Evolutionary conservation across 2,329 filamentous ascomycete genomes (phyloP).

Genomic region (Aspergillus quadricinctus): DNA sequence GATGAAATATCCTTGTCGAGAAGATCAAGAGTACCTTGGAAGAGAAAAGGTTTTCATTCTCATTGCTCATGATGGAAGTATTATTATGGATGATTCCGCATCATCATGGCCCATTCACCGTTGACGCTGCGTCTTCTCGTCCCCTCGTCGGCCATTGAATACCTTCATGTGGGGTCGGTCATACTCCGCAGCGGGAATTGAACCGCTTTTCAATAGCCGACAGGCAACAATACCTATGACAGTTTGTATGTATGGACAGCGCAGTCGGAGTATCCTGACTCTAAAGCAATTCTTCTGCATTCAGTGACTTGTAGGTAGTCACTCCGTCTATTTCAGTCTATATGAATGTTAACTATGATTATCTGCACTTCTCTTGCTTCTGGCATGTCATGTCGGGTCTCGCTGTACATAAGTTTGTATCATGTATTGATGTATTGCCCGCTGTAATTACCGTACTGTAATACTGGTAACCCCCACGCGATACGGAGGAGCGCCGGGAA

Average conservation of each 20-base stretch:
- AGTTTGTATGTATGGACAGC: neutral
- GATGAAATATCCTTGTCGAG: neutral
- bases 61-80: neutral
- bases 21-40: neutral
- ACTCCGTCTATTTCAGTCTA: neutral
- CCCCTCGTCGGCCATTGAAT: neutral
- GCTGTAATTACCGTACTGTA: neutral
- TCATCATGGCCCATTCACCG: neutral
- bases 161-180: constrained; percentile 15
- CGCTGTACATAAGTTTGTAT: neutral
- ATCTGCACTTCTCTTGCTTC: neutral
- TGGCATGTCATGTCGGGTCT: neutral
- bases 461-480: neutral
- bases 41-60: neutral
- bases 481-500: neutral
- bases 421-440: neutral
- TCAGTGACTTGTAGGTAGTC: too few relatives aligned
- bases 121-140: neutral
- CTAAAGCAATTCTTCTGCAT: too few relatives aligned
- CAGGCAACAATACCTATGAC: neutral
- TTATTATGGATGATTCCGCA: neutral
- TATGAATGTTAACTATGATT: neutral
- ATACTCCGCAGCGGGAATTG: constrained; percentile 17
- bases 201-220: constrained; percentile 16
- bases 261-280: neutral